Evolutionary conservation across 1,284 basidiomycete species (phyloP).

Genomic region (Rhodofomes roseus): DNA sequence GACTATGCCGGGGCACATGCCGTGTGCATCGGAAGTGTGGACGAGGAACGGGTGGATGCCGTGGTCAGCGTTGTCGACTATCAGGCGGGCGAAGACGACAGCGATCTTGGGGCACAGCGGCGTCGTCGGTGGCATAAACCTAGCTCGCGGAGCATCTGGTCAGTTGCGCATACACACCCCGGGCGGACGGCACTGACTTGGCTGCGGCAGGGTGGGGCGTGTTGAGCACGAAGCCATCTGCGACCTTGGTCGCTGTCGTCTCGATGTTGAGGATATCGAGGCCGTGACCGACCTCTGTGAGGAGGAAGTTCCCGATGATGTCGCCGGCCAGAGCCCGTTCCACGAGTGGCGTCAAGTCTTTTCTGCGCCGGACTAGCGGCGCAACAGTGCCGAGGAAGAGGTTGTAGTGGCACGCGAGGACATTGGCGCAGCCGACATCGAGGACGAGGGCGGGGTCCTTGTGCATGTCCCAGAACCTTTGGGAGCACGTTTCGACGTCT

Average conservation of each 20-base stretch:
- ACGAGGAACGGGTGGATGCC: slow-evolving; percentile 23
- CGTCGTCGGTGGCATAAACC: slow-evolving; percentile 37
- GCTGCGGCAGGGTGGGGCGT: slow-evolving; percentile 25
- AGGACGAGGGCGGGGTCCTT: neutral
- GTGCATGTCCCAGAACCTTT: neutral
- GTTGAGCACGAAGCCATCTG: slow-evolving; percentile 28
- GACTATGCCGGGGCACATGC: neutral
- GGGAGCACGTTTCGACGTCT: neutral
- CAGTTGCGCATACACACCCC: neutral
- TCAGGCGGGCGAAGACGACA: slow-evolving; percentile 27
- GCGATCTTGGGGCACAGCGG: slow-evolving; percentile 26
- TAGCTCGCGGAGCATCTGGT: slow-evolving; percentile 14
- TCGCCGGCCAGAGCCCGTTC: neutral
- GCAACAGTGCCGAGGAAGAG: slow-evolving; percentile 18
- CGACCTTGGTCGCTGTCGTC: slow-evolving; percentile 29
- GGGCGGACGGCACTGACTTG: slow-evolving; percentile 9
- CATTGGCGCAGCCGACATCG: neutral
- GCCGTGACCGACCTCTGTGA: slow-evolving; percentile 37
- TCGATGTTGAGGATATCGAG: slow-evolving; percentile 32
- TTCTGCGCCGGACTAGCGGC: neutral
- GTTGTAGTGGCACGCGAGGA: slow-evolving; percentile 28
- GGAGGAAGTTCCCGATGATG: slow-evolving; percentile 19
- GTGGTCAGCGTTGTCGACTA: slow-evolving; percentile 19
- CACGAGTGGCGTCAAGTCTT: neutral
- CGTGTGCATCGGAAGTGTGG: neutral